phyloP scores from a whole-genome alignment of 108 stramenopile species.

The Nannochloropsis granulata region DNA sequence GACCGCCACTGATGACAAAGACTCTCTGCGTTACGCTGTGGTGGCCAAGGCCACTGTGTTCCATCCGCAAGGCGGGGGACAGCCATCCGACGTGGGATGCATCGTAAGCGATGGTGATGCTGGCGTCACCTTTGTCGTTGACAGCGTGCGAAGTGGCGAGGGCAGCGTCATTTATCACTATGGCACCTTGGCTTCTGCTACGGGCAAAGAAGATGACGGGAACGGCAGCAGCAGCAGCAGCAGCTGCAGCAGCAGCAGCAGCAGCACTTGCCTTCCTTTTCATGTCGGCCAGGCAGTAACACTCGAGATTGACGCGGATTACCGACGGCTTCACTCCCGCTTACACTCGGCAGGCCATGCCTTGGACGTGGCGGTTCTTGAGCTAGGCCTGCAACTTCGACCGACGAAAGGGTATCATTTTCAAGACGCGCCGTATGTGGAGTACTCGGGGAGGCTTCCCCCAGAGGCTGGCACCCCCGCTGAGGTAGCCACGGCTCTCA shows the following conservation, averaged over 20 bases:
- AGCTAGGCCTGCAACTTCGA: slow-evolving; percentile 10
- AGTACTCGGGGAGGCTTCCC: slow-evolving; percentile 16
- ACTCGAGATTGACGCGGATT: not conserved
- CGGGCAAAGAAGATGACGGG: not conserved
- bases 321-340: not conserved
- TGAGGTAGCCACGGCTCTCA: not conserved
- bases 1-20: not conserved
- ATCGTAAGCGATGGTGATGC: not conserved
- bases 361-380: slow-evolving; percentile 25
- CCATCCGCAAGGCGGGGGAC: slow-evolving; percentile 37
- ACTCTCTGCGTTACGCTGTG: not conserved
- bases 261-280: not conserved
- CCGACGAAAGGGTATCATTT: slow-evolving; percentile 37
- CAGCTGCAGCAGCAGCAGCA: too few relatives aligned
- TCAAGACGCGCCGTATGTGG: slow-evolving; percentile 26
- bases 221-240: not conserved
- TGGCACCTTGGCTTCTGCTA: not conserved
- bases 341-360: slow-evolving; percentile 38
- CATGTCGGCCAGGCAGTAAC: not conserved
- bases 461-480: not conserved
- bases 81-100: slow-evolving; percentile 32
- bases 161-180: not conserved
- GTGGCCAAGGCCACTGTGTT: slow-evolving; percentile 23
- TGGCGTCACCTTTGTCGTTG: not conserved
- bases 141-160: not conserved